These are phyloP conservation scores for Lachancea kluyveri DNA, from an alignment of 805 yeast species.

Conservation along the genomic window DNA sequence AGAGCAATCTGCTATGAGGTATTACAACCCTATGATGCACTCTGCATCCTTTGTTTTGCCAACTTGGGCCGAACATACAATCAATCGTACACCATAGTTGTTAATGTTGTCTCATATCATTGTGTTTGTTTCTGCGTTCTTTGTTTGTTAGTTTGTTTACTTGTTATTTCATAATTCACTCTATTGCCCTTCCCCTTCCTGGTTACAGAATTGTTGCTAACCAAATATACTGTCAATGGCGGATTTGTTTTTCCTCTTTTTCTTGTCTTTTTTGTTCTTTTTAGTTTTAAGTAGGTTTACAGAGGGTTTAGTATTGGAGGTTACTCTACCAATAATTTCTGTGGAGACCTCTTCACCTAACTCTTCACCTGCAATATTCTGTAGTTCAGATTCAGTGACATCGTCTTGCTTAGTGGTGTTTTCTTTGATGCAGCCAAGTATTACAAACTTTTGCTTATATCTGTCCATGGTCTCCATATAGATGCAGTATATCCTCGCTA, in stretches of 20 bases:
- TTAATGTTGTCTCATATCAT: background rate
- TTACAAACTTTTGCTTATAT: slow-evolving; percentile 16
- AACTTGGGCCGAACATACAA: slow-evolving; percentile 56
- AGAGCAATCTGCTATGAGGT: slow-evolving; percentile 48
- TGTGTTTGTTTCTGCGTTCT: too few relatives aligned
- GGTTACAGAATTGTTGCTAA: slow-evolving; percentile 15
- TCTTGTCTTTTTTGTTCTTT: slow-evolving; percentile 23
- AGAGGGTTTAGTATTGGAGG: background rate
- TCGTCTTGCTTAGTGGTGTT: background rate
- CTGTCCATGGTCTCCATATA: slow-evolving; percentile 15
- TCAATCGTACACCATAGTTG: slow-evolving; percentile 5
- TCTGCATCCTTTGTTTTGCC: slow-evolving; percentile 72
- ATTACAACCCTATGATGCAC: slow-evolving; percentile 65
- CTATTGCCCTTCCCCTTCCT: background rate
- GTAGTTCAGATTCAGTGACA: background rate
- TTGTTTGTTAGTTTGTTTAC: too few relatives aligned
- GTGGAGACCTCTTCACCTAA: slow-evolving; percentile 25
- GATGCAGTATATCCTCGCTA: slow-evolving; percentile 39
- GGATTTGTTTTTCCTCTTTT: slow-evolving; percentile 41
- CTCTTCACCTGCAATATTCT: slow-evolving; percentile 25
- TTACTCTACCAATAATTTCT: background rate
- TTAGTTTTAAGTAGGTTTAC: background rate
- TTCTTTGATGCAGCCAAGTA: slow-evolving; percentile 13
- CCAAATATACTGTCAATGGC: slow-evolving; percentile 79
- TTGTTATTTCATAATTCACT: background rate